Evolutionary conservation across 306 rosid genomes (phyloP).

Genomic region (Pterocarpus macrocarpus): DNA sequence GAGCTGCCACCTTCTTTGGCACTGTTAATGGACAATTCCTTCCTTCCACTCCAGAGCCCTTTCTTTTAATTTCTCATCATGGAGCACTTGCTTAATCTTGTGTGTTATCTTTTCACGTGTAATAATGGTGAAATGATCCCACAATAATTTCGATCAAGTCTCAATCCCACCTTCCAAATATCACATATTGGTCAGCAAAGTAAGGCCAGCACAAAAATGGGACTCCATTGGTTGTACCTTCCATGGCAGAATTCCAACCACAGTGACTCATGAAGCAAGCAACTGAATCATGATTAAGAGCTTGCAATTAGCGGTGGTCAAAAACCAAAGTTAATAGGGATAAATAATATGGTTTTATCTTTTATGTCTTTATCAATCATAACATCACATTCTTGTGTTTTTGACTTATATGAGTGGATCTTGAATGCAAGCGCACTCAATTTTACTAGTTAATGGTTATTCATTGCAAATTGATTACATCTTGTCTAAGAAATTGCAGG

Average conservation of each 20-base stretch:
- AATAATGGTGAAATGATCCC: background rate
- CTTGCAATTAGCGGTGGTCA: conserved; percentile 39
- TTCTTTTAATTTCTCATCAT: conserved; percentile 3
- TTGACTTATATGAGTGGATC: too few species aligned
- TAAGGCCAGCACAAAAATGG: conserved; percentile 51
- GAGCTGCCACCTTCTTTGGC: conserved; percentile 42
- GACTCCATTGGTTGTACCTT: conserved; percentile 37
- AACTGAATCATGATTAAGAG: conserved; percentile 37
- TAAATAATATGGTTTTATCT: too few species aligned
- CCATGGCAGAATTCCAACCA: conserved; percentile 53
- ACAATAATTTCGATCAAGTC: conserved; percentile 5
- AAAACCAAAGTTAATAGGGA: background rate
- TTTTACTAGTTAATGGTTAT: too few species aligned
- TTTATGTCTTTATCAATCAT: too few species aligned
- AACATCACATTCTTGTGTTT: too few species aligned
- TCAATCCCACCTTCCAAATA: conserved; percentile 42
- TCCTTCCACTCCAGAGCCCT: conserved; percentile 28
- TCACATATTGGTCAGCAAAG: conserved; percentile 48
- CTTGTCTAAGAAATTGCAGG: too few species aligned
- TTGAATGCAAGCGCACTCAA: too few species aligned
- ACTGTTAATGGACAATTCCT: background rate
- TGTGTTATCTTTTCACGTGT: conserved; percentile 2
- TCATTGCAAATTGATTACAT: too few species aligned
- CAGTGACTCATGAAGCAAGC: conserved; percentile 49
- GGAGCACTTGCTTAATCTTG: conserved; percentile 29